These are phyloP conservation scores for Persicaria maculosa DNA, from an alignment of 148 eudicot genomes.

Conservation along the genomic window DNA sequence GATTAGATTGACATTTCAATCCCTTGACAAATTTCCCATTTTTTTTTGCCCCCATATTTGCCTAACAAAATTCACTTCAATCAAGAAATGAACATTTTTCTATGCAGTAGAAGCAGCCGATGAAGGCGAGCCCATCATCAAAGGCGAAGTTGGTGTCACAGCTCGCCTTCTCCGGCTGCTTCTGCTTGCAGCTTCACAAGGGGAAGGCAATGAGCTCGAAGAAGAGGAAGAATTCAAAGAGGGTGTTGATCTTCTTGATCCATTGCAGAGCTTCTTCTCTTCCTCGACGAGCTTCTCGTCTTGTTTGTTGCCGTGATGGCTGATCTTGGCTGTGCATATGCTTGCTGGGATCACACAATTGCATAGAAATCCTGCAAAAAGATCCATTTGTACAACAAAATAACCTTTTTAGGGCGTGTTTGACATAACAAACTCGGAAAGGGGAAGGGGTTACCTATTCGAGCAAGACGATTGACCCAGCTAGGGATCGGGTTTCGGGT, in stretches of 20 bases:
- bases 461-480: constrained; percentile 66
- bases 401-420: background rate
- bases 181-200: constrained; percentile 7
- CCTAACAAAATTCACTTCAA: background rate
- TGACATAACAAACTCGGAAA: constrained; percentile 18
- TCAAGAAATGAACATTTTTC: constrained; percentile 4
- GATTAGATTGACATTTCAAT: background rate
- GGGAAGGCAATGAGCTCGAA: constrained; percentile 17
- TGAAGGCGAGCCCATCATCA: constrained; percentile 23
- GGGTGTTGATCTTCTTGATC: constrained; percentile 23
- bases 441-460: constrained; percentile 44
- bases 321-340: constrained; percentile 34
- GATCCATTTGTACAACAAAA: too few relatives aligned
- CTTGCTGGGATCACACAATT: constrained; percentile 45
- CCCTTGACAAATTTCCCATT: background rate
- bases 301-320: constrained; percentile 15
- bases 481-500: constrained; percentile 47
- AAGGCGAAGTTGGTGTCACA: constrained; percentile 28
- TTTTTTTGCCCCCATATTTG: background rate
- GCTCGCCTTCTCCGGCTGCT: constrained; percentile 9
- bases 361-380: constrained; percentile 52
- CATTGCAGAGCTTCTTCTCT: constrained; percentile 15
- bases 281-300: constrained; percentile 6
- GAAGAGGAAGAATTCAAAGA: constrained; percentile 16
- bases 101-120: constrained; percentile 7